These are phyloP conservation scores for Tieghemostelium lacteum DNA, from an alignment of 78 protist genomes.

Conservation along the genomic window DNA sequence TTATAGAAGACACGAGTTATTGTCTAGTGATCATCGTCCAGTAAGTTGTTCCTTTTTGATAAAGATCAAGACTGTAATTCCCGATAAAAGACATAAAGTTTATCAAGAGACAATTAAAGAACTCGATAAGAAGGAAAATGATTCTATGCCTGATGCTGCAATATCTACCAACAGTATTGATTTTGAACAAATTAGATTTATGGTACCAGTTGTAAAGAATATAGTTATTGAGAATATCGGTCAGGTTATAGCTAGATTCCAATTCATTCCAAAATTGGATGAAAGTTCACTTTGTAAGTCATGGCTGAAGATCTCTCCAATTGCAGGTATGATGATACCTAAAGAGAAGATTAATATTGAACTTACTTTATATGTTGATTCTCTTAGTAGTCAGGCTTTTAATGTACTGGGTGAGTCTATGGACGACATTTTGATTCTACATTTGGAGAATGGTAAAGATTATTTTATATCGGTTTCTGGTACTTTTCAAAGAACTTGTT, in stretches of 20 bases:
- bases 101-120: constrained; percentile 55
- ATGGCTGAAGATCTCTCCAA: constrained; percentile 87
- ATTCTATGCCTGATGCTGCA: constrained; percentile 79
- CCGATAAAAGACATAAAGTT: constrained; percentile 43
- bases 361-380: constrained; percentile 54
- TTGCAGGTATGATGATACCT: constrained; percentile 80
- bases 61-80: constrained; percentile 66
- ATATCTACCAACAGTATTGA: constrained; percentile 43
- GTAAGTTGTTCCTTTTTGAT: constrained; percentile 61
- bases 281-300: constrained; percentile 70
- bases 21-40: constrained; percentile 92
- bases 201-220: constrained; percentile 13
- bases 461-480: constrained; percentile 82
- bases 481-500: constrained; percentile 55
- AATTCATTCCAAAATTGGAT: constrained; percentile 86
- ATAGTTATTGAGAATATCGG: constrained; percentile 85
- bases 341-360: constrained; percentile 71
- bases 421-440: constrained; percentile 89
- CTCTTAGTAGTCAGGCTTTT: constrained; percentile 25
- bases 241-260: constrained; percentile 80
- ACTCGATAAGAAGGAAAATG: constrained; percentile 89
- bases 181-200: constrained; percentile 72
- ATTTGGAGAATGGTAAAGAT: constrained; percentile 89
- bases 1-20: constrained; percentile 41
- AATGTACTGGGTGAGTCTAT: constrained; percentile 64